These are phyloP conservation scores for Leccinum solheimii DNA, from an alignment of 1,284 basidiomycete species.

Conservation along the genomic window DNA sequence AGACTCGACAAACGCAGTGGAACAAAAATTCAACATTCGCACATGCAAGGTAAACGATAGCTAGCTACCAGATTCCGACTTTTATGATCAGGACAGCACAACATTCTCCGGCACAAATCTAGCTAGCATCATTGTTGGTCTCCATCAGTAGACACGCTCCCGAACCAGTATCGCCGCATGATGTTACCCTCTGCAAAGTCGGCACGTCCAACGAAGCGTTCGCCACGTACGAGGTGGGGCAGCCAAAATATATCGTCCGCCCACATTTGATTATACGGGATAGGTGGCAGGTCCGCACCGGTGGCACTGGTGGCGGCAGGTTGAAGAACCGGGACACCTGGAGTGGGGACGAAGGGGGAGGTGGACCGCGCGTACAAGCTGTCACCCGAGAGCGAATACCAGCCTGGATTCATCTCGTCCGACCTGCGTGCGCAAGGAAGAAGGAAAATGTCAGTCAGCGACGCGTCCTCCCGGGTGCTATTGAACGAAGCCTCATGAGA, in stretches of 20 bases:
- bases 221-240: constrained; percentile 31
- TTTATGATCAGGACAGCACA: background rate
- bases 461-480: background rate
- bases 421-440: constrained; percentile 27
- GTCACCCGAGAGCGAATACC: constrained; percentile 37
- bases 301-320: background rate
- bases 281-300: constrained; percentile 19
- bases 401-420: constrained; percentile 44
- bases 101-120: background rate
- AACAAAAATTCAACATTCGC: background rate
- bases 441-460: background rate
- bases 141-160: background rate
- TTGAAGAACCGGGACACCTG: background rate
- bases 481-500: background rate
- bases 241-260: constrained; percentile 42
- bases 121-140: background rate
- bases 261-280: constrained; percentile 44
- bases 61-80: background rate
- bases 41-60: background rate
- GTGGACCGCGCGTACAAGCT: constrained; percentile 10
- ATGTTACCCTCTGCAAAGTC: constrained; percentile 35
- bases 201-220: constrained; percentile 39
- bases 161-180: constrained; percentile 23
- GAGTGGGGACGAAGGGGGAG: background rate
- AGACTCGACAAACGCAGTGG: no score